Conservation (phyloP, 2,329 filamentous ascomycete genomes). For the Cladosporium sp. region DNA sequence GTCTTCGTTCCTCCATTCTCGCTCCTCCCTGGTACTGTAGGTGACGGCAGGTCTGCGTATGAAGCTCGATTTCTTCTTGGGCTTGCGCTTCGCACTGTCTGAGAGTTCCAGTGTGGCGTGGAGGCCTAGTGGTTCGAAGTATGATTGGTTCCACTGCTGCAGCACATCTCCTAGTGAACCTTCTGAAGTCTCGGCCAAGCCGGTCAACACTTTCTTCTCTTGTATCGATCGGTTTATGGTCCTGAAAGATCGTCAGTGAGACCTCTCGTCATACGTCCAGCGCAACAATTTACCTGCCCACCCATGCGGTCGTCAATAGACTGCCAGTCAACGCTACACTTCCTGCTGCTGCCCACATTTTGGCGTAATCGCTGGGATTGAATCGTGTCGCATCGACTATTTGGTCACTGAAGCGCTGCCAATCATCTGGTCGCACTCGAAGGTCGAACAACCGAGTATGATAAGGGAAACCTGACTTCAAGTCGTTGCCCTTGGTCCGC, state of each 20-base stretch:
- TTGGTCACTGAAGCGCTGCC: constrained; percentile 30
- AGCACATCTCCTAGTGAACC: constrained; percentile 28
- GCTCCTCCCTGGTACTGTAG: constrained; percentile 26
- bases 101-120: constrained; percentile 28
- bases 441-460: constrained; percentile 31
- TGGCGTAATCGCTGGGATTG: constrained; percentile 27
- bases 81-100: constrained; percentile 26
- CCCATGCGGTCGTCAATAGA: constrained; percentile 22
- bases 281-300: constrained; percentile 13
- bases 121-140: constrained; percentile 30
- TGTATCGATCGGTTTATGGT: constrained; percentile 27
- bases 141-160: constrained; percentile 31
- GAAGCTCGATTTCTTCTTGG: constrained; percentile 23
- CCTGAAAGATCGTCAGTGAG: background rate
- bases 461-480: constrained; percentile 31
- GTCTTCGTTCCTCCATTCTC: constrained; percentile 28
- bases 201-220: constrained; percentile 30
- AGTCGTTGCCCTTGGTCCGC: constrained; percentile 27
- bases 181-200: constrained; percentile 25
- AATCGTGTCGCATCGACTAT: constrained; percentile 27
- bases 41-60: constrained; percentile 24
- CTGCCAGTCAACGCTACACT: constrained; percentile 23
- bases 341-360: constrained; percentile 28
- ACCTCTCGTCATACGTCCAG: background rate
- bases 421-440: constrained; percentile 29